Percentiles rank a stretch among this genome's conserved stretches.
Evolutionary conservation across 2,329 filamentous ascomycete genomes (phyloP).

Genomic region (Fusarium sp.): DNA sequence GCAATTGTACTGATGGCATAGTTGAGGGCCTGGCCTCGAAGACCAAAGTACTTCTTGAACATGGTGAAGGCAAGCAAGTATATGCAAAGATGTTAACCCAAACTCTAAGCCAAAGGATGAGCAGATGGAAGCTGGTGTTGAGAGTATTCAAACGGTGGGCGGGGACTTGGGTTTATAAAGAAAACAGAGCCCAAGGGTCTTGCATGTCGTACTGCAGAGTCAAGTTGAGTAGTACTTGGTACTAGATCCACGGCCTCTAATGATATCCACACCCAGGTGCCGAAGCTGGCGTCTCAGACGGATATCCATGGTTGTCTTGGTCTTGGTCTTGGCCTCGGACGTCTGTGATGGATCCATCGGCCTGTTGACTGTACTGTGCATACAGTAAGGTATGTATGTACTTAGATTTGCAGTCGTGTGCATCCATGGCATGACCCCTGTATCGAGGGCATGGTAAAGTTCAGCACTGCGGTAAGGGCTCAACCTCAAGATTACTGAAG

Average conservation of each 20-base stretch:
- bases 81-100: slow-evolving; percentile 2
- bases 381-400: slow-evolving; percentile 4
- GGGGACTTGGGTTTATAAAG: slow-evolving; percentile 42
- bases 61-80: slow-evolving; percentile 40
- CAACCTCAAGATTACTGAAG: not conserved
- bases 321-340: slow-evolving; percentile 21
- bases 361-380: slow-evolving; percentile 5
- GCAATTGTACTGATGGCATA: slow-evolving; percentile 79
- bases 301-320: slow-evolving; percentile 7
- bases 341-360: slow-evolving; percentile 20
- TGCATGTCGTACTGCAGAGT: slow-evolving; percentile 32
- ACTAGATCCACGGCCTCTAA: slow-evolving; percentile 34
- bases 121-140: slow-evolving; percentile 6
- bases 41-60: slow-evolving; percentile 71
- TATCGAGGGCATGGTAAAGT: slow-evolving; percentile 8
- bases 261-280: slow-evolving; percentile 33
- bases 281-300: slow-evolving; percentile 12
- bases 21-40: slow-evolving; percentile 76
- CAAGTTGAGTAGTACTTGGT: slow-evolving; percentile 32
- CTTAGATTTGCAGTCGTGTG: slow-evolving; percentile 21
- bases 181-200: slow-evolving; percentile 13
- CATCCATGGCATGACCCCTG: slow-evolving; percentile 20
- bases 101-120: slow-evolving; percentile 4
- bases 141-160: slow-evolving; percentile 3
- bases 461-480: not conserved